Percentiles rank a stretch among this genome's conserved stretches.
These are phyloP conservation scores for Pythium aphanidermatum DNA, from an alignment of 352 stramenopile genomes.

Conservation along the genomic window DNA sequence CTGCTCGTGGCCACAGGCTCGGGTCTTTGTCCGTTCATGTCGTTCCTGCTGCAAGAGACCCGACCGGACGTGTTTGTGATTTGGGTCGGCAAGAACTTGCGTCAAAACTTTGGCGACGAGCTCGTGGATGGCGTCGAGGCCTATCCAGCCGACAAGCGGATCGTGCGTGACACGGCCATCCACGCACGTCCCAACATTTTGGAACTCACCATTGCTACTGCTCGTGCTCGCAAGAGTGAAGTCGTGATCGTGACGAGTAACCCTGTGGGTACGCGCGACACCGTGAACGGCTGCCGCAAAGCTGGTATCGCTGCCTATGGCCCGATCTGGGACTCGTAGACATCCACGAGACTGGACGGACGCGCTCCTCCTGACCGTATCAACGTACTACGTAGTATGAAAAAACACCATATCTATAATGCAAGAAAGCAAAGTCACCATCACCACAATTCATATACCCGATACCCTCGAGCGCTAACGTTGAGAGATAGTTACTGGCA, in stretches of 20 bases:
- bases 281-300: background rate
- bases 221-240: background rate
- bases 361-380: too few species aligned
- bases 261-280: slow-evolving; percentile 1
- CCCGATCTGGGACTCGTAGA: slow-evolving; percentile 9
- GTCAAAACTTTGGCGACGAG: slow-evolving; percentile 8
- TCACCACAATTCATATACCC: too few species aligned
- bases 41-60: slow-evolving; percentile 3
- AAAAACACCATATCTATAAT: too few species aligned
- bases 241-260: slow-evolving; percentile 8
- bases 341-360: too few species aligned
- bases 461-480: too few species aligned
- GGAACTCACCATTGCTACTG: slow-evolving; percentile 3
- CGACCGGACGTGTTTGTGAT: slow-evolving; percentile 6
- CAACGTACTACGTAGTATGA: too few species aligned
- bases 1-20: slow-evolving; percentile 6
- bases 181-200: slow-evolving; percentile 6
- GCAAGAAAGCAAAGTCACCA: too few species aligned
- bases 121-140: slow-evolving; percentile 2
- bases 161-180: slow-evolving; percentile 6
- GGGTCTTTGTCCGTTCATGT: slow-evolving; percentile 6
- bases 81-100: slow-evolving; percentile 10
- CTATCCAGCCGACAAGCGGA: slow-evolving; percentile 1
- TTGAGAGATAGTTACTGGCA: too few species aligned
- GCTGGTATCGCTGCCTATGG: slow-evolving; percentile 3